Evolutionary conservation across 148 eudicot genomes (phyloP).

Genomic region (Silene uniflora): DNA sequence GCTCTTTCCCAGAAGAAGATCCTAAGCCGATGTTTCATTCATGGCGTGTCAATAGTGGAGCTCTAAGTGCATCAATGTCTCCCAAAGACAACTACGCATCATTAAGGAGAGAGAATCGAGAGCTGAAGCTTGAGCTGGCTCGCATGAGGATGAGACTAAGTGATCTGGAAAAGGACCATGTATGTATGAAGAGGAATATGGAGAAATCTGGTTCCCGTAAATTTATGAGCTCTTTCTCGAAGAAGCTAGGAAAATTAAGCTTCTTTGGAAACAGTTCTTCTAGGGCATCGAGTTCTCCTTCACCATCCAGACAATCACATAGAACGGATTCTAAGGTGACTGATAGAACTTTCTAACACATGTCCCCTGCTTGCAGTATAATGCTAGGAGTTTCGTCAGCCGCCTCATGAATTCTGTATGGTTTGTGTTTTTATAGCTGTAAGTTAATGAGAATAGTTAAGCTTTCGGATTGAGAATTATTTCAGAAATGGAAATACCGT

Average conservation of each 20-base stretch:
- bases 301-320: slow-evolving; percentile 70
- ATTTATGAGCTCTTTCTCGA: slow-evolving; percentile 73
- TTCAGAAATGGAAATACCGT: slow-evolving; percentile 15
- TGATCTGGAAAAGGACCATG: slow-evolving; percentile 94
- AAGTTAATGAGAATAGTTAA: slow-evolving; percentile 13
- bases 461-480: slow-evolving; percentile 7
- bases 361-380: background rate
- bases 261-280: slow-evolving; percentile 68
- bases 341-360: slow-evolving; percentile 45
- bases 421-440: slow-evolving; percentile 13
- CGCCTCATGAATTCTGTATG: slow-evolving; percentile 20
- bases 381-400: background rate
- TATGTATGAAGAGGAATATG: slow-evolving; percentile 79
- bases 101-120: slow-evolving; percentile 75
- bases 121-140: slow-evolving; percentile 88
- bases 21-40: slow-evolving; percentile 75
- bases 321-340: slow-evolving; percentile 68
- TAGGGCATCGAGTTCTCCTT: slow-evolving; percentile 46
- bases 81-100: slow-evolving; percentile 91
- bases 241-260: slow-evolving; percentile 59
- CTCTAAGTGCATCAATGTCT: slow-evolving; percentile 90
- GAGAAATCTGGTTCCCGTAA: slow-evolving; percentile 66
- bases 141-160: slow-evolving; percentile 85
- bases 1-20: slow-evolving; percentile 65
- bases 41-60: slow-evolving; percentile 92